Percentiles rank a stretch among this genome's conserved stretches.
Conservation (phyloP, 108 stramenopile genomes). For the Nannochloropsis oceanica region DNA sequence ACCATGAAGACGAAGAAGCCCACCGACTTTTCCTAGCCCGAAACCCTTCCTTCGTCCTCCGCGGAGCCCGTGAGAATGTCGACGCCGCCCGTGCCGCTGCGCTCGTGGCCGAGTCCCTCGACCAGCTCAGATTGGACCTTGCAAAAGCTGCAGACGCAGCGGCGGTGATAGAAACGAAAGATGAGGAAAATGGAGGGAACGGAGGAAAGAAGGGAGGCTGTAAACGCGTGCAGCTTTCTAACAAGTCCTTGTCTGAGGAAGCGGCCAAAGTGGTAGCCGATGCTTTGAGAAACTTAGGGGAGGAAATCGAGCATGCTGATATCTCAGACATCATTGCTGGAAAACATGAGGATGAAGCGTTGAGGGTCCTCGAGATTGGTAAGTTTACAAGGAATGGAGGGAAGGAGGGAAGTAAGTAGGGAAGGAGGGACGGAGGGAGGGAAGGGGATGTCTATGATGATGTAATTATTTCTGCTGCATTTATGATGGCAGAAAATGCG, state of each 20-base stretch:
- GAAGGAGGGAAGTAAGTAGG: neutral
- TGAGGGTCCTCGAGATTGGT: constrained; percentile 11
- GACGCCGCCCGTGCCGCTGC: neutral
- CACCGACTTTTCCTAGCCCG: neutral
- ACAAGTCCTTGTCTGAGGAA: constrained; percentile 24
- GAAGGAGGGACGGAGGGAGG: neutral
- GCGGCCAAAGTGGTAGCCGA: constrained; percentile 27
- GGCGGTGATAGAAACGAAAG: neutral
- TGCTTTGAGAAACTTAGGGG: constrained; percentile 10
- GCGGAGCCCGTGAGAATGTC: neutral
- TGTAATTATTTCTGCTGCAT: no score
- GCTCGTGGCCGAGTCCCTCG: neutral
- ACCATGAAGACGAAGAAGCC: neutral
- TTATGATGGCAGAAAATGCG: no score
- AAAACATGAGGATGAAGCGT: constrained; percentile 32
- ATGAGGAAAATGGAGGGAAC: neutral
- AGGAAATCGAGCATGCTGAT: neutral
- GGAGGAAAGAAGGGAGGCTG: neutral
- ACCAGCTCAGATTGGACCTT: neutral
- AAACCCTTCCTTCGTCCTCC: neutral
- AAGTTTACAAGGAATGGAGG: neutral
- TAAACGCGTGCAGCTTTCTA: constrained; percentile 13
- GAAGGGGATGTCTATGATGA: no score
- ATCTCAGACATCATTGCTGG: constrained; percentile 39
- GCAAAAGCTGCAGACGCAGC: neutral